These are phyloP conservation scores for Magnolia kwangsiensis DNA, from an alignment of 164 flowering plant genomes.

Conservation along the genomic window DNA sequence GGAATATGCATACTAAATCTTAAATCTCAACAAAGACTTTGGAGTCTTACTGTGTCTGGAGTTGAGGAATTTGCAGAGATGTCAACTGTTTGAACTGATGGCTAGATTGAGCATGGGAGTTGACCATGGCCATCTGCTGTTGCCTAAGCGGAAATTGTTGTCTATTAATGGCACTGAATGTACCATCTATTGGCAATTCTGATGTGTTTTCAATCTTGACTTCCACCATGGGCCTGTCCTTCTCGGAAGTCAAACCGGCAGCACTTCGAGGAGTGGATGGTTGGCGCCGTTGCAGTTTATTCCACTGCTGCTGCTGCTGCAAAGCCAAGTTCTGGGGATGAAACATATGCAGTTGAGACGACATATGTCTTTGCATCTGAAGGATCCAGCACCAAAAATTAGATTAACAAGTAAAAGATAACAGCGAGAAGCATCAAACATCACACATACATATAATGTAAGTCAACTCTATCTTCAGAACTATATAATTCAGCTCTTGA, in stretches of 20 bases:
- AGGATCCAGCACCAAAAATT: neutral
- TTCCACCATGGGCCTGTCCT: constrained; percentile 60
- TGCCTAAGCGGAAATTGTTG: constrained; percentile 65
- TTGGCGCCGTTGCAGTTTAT: constrained; percentile 53
- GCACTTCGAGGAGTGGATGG: constrained; percentile 41
- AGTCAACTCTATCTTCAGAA: too few relatives aligned
- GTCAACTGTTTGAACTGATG: constrained; percentile 65
- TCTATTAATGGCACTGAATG: constrained; percentile 38
- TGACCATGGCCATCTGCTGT: constrained; percentile 63
- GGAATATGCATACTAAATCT: neutral
- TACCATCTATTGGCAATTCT: constrained; percentile 59
- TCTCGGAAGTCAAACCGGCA: constrained; percentile 51
- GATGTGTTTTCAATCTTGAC: constrained; percentile 75
- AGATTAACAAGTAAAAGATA: neutral
- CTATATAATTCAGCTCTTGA: too few relatives aligned
- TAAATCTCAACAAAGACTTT: neutral
- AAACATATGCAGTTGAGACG: constrained; percentile 72
- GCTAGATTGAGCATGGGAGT: constrained; percentile 42
- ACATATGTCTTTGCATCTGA: constrained; percentile 65
- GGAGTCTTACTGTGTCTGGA: constrained; percentile 60
- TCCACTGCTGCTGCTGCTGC: constrained; percentile 66
- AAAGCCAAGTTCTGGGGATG: constrained; percentile 51
- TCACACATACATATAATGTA: too few relatives aligned
- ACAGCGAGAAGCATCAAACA: too few relatives aligned
- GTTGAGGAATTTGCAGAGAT: constrained; percentile 67